phyloP scores from a whole-genome alignment of 768 basidiomycete genomes.

The Tylopilus rubrobrunneus region DNA sequence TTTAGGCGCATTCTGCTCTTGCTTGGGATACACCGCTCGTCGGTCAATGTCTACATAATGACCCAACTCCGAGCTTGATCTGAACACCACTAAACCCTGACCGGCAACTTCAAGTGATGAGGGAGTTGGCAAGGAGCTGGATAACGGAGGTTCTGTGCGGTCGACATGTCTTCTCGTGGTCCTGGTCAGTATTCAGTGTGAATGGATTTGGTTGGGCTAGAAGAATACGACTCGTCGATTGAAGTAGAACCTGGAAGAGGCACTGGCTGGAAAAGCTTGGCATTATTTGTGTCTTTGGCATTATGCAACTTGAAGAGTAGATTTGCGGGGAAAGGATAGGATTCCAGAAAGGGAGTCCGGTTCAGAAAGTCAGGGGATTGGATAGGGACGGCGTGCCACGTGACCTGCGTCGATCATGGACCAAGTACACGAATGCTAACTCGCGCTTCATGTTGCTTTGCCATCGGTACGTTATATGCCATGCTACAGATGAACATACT shows the following conservation, averaged over 20 bases:
- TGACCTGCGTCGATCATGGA: no score
- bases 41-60: constrained; percentile 68
- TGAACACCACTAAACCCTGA: constrained; percentile 33
- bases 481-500: no score
- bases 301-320: constrained; percentile 51
- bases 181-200: constrained; percentile 35
- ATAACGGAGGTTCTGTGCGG: constrained; percentile 56
- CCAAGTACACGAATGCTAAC: no score
- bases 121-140: constrained; percentile 51
- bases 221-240: constrained; percentile 32
- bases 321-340: no score
- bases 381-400: no score
- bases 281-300: constrained; percentile 54
- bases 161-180: constrained; percentile 39
- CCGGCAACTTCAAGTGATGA: constrained; percentile 40
- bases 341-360: no score
- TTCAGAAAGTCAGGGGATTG: no score
- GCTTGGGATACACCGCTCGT: constrained; percentile 27
- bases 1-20: constrained; percentile 51
- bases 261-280: constrained; percentile 56
- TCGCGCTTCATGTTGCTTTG: no score
- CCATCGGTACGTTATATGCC: no score
- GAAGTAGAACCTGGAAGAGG: constrained; percentile 12
- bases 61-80: constrained; percentile 79
- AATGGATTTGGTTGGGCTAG: constrained; percentile 55